Conservation (phyloP, 129 eudicot genomes). For the Chrysanthemum seticuspe region DNA sequence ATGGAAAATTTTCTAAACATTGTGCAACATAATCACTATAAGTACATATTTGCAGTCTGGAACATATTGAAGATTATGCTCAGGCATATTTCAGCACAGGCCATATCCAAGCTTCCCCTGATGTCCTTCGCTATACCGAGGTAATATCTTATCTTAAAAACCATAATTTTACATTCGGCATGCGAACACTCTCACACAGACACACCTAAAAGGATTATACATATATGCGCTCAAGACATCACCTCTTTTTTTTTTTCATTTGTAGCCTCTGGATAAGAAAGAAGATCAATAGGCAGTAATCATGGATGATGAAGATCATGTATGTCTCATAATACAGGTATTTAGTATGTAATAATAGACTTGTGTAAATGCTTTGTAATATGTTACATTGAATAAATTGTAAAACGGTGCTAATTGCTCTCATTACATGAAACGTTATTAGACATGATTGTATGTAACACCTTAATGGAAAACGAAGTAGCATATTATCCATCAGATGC, state of each 20-base stretch:
- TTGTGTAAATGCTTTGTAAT: slow-evolving; percentile 21
- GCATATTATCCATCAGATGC: slow-evolving; percentile 15
- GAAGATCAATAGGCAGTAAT: slow-evolving; percentile 33
- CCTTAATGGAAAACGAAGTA: background rate
- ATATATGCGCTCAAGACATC: slow-evolving; percentile 12
- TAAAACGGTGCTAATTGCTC: slow-evolving; percentile 10
- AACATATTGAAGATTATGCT: slow-evolving; percentile 83
- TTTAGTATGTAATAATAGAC: slow-evolving; percentile 1
- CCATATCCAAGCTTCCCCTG: slow-evolving; percentile 60
- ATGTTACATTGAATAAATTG: slow-evolving; percentile 16
- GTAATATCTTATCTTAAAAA: slow-evolving; percentile 32
- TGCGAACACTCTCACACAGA: slow-evolving; percentile 14
- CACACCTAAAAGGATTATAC: background rate
- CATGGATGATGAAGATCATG: slow-evolving; percentile 20
- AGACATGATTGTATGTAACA: slow-evolving; percentile 24
- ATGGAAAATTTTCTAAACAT: background rate
- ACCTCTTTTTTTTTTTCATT: background rate
- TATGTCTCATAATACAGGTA: slow-evolving; percentile 25
- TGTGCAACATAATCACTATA: background rate
- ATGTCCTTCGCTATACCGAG: slow-evolving; percentile 48
- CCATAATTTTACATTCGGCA: background rate
- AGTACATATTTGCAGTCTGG: slow-evolving; percentile 54
- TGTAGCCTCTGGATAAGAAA: slow-evolving; percentile 30
- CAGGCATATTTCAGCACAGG: slow-evolving; percentile 84
- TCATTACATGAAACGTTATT: slow-evolving; percentile 29